A percentile compares a stretch with the other conserved stretches of the same genome.
Evolutionary conservation across 352 stramenopile genomes (phyloP).

Genomic region (Phytophthora brassicae): DNA sequence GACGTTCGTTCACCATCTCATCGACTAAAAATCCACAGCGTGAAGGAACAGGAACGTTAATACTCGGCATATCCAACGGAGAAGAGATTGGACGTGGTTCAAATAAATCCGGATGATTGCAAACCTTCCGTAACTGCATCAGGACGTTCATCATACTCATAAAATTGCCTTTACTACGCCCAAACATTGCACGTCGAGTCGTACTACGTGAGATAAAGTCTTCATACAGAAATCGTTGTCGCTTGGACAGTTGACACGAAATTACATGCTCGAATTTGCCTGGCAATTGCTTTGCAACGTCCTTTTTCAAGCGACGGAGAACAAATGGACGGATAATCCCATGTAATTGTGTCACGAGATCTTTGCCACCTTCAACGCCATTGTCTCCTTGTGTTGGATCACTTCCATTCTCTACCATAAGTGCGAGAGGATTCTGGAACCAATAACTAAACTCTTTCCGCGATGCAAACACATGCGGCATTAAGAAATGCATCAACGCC

Average conservation of each 20-base stretch:
- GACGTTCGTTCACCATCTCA: slow-evolving; percentile 39
- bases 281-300: slow-evolving; percentile 97
- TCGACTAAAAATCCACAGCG: slow-evolving; percentile 51
- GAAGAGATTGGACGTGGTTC: slow-evolving; percentile 95
- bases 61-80: slow-evolving; percentile 86
- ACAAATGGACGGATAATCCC: slow-evolving; percentile 98
- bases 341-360: slow-evolving; percentile 94
- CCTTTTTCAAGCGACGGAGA: slow-evolving; percentile 95
- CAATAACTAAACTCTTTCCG: slow-evolving; percentile 97
- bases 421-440: slow-evolving; percentile 96
- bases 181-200: slow-evolving; percentile 92
- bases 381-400: slow-evolving; percentile 76
- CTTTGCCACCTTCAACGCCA: slow-evolving; percentile 26
- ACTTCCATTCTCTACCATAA: slow-evolving; percentile 69
- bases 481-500: slow-evolving; percentile 98
- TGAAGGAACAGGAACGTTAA: slow-evolving; percentile 35
- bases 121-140: slow-evolving; percentile 98
- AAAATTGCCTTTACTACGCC: slow-evolving; percentile 83
- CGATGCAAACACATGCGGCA: slow-evolving; percentile 95
- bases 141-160: slow-evolving; percentile 99
- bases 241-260: slow-evolving; percentile 92
- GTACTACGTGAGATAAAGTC: slow-evolving; percentile 97
- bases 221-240: slow-evolving; percentile 97
- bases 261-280: slow-evolving; percentile 98
- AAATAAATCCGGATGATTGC: slow-evolving; percentile 99